Evolutionary conservation across 2,329 filamentous ascomycete species (phyloP).

Genomic region (Aspergillus arachidicola): DNA sequence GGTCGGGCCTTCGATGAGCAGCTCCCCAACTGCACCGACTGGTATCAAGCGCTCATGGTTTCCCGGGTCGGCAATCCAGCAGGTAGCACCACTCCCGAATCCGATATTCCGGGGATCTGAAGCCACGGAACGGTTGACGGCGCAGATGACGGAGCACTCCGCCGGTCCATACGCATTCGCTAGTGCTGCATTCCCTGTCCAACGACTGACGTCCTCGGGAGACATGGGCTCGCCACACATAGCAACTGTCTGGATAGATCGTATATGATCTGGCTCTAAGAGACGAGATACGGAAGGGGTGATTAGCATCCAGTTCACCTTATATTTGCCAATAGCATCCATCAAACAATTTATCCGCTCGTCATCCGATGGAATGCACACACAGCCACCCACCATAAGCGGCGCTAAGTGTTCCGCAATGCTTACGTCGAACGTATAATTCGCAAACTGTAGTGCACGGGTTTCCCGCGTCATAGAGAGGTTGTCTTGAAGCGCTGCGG

Average conservation of each 20-base stretch:
- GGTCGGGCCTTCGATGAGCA: constrained; percentile 45
- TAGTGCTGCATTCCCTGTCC: too few relatives aligned
- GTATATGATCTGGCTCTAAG: not conserved
- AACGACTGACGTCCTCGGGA: too few relatives aligned
- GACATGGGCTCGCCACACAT: not conserved
- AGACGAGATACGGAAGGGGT: not conserved
- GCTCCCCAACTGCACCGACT: constrained; percentile 38
- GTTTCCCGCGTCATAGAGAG: too few relatives aligned
- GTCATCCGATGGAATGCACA: not conserved
- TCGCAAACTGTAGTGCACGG: not conserved
- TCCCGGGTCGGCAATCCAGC: constrained; percentile 30
- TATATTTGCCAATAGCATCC: not conserved
- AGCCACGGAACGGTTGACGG: constrained; percentile 1
- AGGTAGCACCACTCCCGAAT: constrained; percentile 12
- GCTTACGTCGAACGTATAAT: not conserved
- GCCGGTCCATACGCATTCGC: not conserved
- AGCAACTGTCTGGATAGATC: not conserved
- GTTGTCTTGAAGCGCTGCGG: too few relatives aligned
- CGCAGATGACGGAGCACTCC: not conserved
- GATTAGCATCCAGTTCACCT: not conserved
- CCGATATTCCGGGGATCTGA: constrained; percentile 18
- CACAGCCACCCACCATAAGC: not conserved
- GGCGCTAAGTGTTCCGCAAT: not conserved
- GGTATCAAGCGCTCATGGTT: constrained; percentile 19
- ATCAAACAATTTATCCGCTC: not conserved